Evolutionary conservation across 1,284 basidiomycete species (phyloP).

Genomic region (Moesziomyces globuligerus): DNA sequence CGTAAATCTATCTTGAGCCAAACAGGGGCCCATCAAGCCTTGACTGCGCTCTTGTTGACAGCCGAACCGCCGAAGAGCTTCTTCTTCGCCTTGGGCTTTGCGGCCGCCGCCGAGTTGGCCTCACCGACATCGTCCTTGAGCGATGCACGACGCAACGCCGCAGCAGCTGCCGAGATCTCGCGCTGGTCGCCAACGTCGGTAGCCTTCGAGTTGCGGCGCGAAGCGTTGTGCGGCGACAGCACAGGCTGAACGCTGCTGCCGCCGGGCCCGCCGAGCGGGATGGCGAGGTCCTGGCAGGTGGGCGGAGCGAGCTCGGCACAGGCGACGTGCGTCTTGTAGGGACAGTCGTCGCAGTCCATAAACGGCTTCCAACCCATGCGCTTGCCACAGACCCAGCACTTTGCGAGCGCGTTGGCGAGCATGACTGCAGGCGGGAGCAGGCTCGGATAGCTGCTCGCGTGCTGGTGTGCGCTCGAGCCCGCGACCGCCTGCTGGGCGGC

Average conservation of each 20-base stretch:
- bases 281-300: constrained; percentile 56
- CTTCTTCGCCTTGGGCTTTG: constrained; percentile 39
- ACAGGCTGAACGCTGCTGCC: constrained; percentile 32
- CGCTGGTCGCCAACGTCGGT: constrained; percentile 38
- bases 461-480: constrained; percentile 11
- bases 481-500: constrained; percentile 33
- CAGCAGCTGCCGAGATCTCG: constrained; percentile 45
- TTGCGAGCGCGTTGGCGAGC: constrained; percentile 60
- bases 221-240: constrained; percentile 40
- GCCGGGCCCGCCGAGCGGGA: constrained; percentile 25
- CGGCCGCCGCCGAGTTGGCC: constrained; percentile 4
- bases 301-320: constrained; percentile 59
- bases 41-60: constrained; percentile 34
- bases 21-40: constrained; percentile 3
- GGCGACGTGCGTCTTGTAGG: constrained; percentile 61
- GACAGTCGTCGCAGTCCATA: constrained; percentile 65
- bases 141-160: constrained; percentile 28
- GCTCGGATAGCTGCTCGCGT: constrained; percentile 31
- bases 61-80: constrained; percentile 45
- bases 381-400: constrained; percentile 61
- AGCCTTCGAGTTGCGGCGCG: constrained; percentile 34
- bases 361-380: constrained; percentile 62
- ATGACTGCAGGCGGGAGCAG: constrained; percentile 60
- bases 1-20: constrained; percentile 2
- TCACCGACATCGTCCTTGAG: constrained; percentile 25